Base-by-base conservation (phyloP, 2,329 filamentous ascomycete genomes). In the Aspergillus novoparasiticus region DNA sequence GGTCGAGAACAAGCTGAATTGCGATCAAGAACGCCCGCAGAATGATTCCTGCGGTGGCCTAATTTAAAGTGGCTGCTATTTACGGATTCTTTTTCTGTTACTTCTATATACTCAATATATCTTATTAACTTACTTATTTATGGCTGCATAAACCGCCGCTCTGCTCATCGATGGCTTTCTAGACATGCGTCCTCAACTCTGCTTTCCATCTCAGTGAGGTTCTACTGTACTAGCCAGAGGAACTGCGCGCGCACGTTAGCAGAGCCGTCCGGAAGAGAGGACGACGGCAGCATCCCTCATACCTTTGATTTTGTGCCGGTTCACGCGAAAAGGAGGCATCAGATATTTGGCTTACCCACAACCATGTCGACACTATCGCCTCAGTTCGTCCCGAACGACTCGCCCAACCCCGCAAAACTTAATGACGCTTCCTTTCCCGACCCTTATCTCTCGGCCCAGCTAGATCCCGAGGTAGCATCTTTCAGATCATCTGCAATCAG, bases 391-490 rank as follows among this genome's bases (percentile, higher is more conserved):
- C 60, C 61, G 19, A 63, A 66, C 45, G 66, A 71, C 48, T 74
- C 71, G 19, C 64, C 69, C 41, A 70, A 68, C 60, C 66, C 68
- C 43, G 65, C 72, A 51, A 69, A 68, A 19, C 74, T 77, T 63
- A 75, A 73, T 51, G 71, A 76, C 39, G 67, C 74, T 48, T 72
- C 69, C 51, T 69, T 72, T 59, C 72, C 72, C 57, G 78, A 80
- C 58, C 75, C 77, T 26, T 80, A 79, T 66, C 74, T 81, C 9
- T 76, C 77, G 16, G 72, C 76, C 11, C 72, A 76, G 9, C 74
- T 75, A 11, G 75, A 77, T 61, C 75, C 71, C 3, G 79, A 81
- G 41, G 77, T 80, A 66, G 68, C 71, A 16, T 72, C 73, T 34
- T 76, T 80, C 54, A 69, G 71, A 48, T 71, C 73, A n/a, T 66